phyloP scores from a whole-genome alignment of 1,284 basidiomycete species.

The Melampsora americana region DNA sequence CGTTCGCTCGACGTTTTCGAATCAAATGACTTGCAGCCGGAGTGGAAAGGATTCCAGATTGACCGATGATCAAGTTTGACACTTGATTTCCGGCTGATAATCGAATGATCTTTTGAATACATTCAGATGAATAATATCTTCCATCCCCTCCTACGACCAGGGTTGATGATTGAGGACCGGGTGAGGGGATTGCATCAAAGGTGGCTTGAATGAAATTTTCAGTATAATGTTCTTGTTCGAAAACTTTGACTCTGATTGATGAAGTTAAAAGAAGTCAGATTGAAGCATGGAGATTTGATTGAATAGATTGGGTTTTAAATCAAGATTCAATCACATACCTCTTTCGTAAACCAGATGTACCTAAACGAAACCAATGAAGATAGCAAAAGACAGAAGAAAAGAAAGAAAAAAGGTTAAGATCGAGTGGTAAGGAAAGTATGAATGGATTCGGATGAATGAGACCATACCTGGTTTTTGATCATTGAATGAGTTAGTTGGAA shows the following conservation, averaged over 20 bases:
- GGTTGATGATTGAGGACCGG: slow-evolving; percentile 65
- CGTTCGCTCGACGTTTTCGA: slow-evolving; percentile 89
- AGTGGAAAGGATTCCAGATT: slow-evolving; percentile 88
- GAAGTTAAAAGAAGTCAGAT: too few species aligned
- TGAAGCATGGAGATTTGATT: too few species aligned
- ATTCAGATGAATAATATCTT: slow-evolving; percentile 75
- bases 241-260: slow-evolving; percentile 52
- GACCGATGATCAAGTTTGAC: slow-evolving; percentile 79
- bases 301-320: too few species aligned
- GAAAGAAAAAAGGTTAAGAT: neutral
- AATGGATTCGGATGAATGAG: too few species aligned
- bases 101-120: slow-evolving; percentile 51
- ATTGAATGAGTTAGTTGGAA: slow-evolving; percentile 69
- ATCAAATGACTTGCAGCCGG: slow-evolving; percentile 95
- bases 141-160: slow-evolving; percentile 96
- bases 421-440: neutral
- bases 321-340: too few species aligned
- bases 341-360: slow-evolving; percentile 90
- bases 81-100: slow-evolving; percentile 61
- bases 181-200: slow-evolving; percentile 77
- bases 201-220: slow-evolving; percentile 98
- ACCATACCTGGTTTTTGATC: slow-evolving; percentile 66
- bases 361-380: slow-evolving; percentile 63
- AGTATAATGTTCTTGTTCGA: slow-evolving; percentile 76
- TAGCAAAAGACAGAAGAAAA: too few species aligned